phyloP scores from a whole-genome alignment of 148 eudicot genomes.

The Chenopodium quinoa region DNA sequence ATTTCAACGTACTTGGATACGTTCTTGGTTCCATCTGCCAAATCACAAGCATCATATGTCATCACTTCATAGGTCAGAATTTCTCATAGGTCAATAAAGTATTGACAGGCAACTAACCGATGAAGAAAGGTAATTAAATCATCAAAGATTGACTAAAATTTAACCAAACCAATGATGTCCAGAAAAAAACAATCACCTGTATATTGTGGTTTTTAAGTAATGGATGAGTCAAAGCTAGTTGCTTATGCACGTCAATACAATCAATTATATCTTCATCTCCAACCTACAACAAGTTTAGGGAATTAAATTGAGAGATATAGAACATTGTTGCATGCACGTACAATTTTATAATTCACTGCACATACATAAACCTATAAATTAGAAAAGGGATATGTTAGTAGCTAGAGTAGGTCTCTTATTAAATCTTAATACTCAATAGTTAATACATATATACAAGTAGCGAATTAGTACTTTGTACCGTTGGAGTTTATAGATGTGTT shows the following conservation, averaged over 20 bases:
- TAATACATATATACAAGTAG: too few species aligned
- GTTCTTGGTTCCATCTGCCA: slow-evolving; percentile 13
- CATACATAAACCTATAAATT: too few species aligned
- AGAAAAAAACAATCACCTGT: background rate
- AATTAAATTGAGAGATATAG: background rate
- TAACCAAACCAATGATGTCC: too few species aligned
- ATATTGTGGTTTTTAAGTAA: slow-evolving; percentile 5
- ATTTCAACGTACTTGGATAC: background rate
- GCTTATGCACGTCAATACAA: slow-evolving; percentile 14
- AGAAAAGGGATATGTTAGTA: background rate
- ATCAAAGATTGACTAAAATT: background rate
- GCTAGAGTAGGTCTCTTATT: too few species aligned
- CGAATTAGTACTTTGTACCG: too few species aligned
- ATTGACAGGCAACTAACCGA: background rate
- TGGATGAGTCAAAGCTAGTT: slow-evolving; percentile 14
- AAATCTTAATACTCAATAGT: too few species aligned
- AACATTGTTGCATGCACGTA: too few species aligned
- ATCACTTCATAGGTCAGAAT: too few species aligned
- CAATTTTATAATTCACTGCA: too few species aligned
- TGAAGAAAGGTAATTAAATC: background rate
- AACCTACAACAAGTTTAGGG: background rate
- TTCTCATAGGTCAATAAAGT: too few species aligned
- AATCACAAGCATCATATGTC: background rate
- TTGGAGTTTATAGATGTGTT: too few species aligned
- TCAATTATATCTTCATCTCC: slow-evolving; percentile 14